Evolutionary conservation across 257 asterid genomes (phyloP), one percentile per base, ranked within the genome.

Genomic region (Thymus quinquecostatus): DNA sequence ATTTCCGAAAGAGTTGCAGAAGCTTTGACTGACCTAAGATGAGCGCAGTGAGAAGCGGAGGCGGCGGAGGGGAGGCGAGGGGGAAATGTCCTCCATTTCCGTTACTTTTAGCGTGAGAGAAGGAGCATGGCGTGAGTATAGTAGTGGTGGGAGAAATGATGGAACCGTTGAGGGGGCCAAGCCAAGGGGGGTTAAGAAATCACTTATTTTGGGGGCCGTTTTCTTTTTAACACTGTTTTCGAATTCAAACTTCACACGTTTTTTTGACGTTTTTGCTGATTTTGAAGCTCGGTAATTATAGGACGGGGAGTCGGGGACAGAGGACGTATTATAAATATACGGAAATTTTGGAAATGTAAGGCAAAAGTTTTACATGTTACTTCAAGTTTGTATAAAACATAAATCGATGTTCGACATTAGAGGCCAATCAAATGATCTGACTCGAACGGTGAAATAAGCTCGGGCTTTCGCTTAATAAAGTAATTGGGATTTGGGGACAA

Each of bases 1-100:
- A 21, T 3, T 59, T 60, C 21, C 0, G 12, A 71, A 78, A 0
- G 53, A 73, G 68, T 38, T 55, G 57, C 60, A 49, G 65, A 21
- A 21, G 21, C 36, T 10, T 57, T 4, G 45, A 84, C 86, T 82
- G 64, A 92, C 97, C 98, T 10, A 92, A 92, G 78, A 86, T 28
- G 57, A 14, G 69, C 97, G 70, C 97, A 90, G 79, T 85, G 96
- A 70, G 58, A 30, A 64, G 58, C 4, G 58, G 1, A 32, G 58
- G 45, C 56, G 69, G 68, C 68, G 68, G 49, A 44, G 49, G 10
- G 40, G 5, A 27, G 28, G 54, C 2, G 68, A 44, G 69, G 45
- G 69, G 32, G 21, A 47, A 30, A 64, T 64, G 58, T 1, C 1
- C 1, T 13, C 44, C 70, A 47, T 47, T n/a, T 43, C 65, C 41